A percentile compares a stretch with the other conserved stretches of the same genome.
phyloP scores from a whole-genome alignment of 768 basidiomycete species.

The Amanita inopinata region DNA sequence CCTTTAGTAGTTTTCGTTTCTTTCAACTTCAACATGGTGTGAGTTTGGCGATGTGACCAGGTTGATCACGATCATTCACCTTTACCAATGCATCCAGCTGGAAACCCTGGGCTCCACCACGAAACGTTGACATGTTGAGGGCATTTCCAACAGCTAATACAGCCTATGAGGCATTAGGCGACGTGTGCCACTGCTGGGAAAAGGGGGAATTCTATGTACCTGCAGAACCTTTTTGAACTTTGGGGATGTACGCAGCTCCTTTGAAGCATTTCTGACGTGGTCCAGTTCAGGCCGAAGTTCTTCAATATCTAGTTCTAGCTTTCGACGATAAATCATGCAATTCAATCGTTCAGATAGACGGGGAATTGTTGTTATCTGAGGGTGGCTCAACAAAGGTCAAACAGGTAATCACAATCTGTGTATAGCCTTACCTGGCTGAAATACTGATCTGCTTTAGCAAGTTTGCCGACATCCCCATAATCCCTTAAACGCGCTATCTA shows the following conservation, averaged over 20 bases:
- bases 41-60: slow-evolving; percentile 6
- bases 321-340: slow-evolving; percentile 78
- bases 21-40: slow-evolving; percentile 43
- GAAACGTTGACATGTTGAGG: slow-evolving; percentile 73
- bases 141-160: slow-evolving; percentile 75
- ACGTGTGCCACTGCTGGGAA: not conserved
- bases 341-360: slow-evolving; percentile 64
- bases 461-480: slow-evolving; percentile 61
- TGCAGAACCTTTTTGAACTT: slow-evolving; percentile 65
- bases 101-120: slow-evolving; percentile 80
- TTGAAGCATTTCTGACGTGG: slow-evolving; percentile 58
- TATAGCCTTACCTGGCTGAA: slow-evolving; percentile 51
- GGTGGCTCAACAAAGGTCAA: not conserved
- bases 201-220: slow-evolving; percentile 25
- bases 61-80: slow-evolving; percentile 29
- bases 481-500: slow-evolving; percentile 58
- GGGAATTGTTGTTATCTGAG: slow-evolving; percentile 70
- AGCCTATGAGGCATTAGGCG: slow-evolving; percentile 29
- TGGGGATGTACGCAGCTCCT: slow-evolving; percentile 52
- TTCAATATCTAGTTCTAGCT: slow-evolving; percentile 72
- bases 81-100: slow-evolving; percentile 74
- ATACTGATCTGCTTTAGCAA: slow-evolving; percentile 81
- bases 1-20: slow-evolving; percentile 73
- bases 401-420: not conserved
- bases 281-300: slow-evolving; percentile 79